Evolutionary conservation across 1,284 basidiomycete genomes (phyloP).

Genomic region (Fistulinella cinereoalba): DNA sequence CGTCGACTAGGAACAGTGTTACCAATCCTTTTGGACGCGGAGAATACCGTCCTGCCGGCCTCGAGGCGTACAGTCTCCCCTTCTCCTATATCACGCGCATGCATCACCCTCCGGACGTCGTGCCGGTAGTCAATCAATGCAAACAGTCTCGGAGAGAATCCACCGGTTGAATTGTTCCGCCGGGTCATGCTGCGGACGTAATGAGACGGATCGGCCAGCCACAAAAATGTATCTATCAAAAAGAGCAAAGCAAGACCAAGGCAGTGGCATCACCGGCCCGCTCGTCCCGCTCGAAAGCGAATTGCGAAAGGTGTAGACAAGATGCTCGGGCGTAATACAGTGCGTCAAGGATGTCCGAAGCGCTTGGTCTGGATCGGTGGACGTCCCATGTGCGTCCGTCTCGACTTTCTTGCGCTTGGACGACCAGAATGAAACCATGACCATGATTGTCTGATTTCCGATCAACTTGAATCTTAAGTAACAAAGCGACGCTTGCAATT

Average conservation of each 20-base stretch:
- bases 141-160: not conserved
- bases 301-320: not conserved
- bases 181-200: slow-evolving; percentile 4
- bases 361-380: too few relatives aligned
- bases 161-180: not conserved
- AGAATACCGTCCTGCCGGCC: slow-evolving; percentile 10
- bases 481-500: too few relatives aligned
- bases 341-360: not conserved
- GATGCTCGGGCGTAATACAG: not conserved
- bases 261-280: slow-evolving; percentile 1
- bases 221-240: slow-evolving; percentile 17
- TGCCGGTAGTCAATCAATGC: slow-evolving; percentile 1
- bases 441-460: too few relatives aligned
- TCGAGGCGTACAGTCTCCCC: slow-evolving; percentile 5
- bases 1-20: slow-evolving; percentile 1
- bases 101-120: slow-evolving; percentile 3
- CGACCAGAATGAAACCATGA: too few relatives aligned
- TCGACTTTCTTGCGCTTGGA: too few relatives aligned
- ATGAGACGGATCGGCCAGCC: slow-evolving; percentile 6
- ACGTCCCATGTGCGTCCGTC: too few relatives aligned
- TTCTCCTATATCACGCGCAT: not conserved
- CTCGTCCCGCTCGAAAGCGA: not conserved
- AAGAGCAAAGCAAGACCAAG: slow-evolving; percentile 4
- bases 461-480: too few relatives aligned
- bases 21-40: slow-evolving; percentile 12